Percentiles rank a stretch among this genome's conserved stretches.
phyloP scores from a whole-genome alignment of 352 stramenopile genomes.

The Globisporangium alternatum region DNA sequence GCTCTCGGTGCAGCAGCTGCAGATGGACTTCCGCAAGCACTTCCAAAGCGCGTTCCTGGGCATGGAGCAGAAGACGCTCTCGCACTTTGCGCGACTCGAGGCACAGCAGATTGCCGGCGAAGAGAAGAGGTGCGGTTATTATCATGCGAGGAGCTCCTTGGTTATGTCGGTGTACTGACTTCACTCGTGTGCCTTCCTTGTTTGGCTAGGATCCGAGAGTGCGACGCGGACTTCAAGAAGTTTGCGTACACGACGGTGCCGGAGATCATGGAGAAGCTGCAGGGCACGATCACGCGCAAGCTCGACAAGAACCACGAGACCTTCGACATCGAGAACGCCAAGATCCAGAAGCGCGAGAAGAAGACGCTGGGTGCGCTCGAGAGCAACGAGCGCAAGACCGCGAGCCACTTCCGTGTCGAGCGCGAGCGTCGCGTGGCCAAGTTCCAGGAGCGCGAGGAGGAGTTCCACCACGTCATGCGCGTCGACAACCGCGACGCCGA shows the following conservation, averaged over 20 bases:
- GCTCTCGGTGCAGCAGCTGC: slow-evolving; percentile 49
- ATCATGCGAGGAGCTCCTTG: neutral
- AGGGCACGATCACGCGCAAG: slow-evolving; percentile 84
- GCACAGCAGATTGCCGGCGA: slow-evolving; percentile 38
- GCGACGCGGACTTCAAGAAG: slow-evolving; percentile 44
- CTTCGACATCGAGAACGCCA: slow-evolving; percentile 93
- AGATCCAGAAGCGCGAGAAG: slow-evolving; percentile 88
- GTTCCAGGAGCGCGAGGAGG: slow-evolving; percentile 62
- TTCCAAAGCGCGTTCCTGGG: slow-evolving; percentile 53
- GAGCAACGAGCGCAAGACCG: slow-evolving; percentile 57
- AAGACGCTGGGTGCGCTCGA: slow-evolving; percentile 79
- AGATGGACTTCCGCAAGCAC: slow-evolving; percentile 35
- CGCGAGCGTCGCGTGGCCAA: slow-evolving; percentile 48
- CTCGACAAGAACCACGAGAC: slow-evolving; percentile 90
- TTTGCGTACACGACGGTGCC: slow-evolving; percentile 88
- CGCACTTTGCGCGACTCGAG: slow-evolving; percentile 61
- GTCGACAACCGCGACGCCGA: slow-evolving; percentile 60
- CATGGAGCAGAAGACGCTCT: slow-evolving; percentile 55
- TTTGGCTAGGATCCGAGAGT: slow-evolving; percentile 40
- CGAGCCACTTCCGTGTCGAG: slow-evolving; percentile 68
- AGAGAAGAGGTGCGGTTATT: slow-evolving; percentile 41
- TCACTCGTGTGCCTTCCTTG: slow-evolving; percentile 8
- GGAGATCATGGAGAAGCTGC: slow-evolving; percentile 84
- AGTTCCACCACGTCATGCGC: slow-evolving; percentile 62
- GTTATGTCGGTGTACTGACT: neutral